Conservation (phyloP, 768 basidiomycete species). For the Pulveroboletus sp. region DNA sequence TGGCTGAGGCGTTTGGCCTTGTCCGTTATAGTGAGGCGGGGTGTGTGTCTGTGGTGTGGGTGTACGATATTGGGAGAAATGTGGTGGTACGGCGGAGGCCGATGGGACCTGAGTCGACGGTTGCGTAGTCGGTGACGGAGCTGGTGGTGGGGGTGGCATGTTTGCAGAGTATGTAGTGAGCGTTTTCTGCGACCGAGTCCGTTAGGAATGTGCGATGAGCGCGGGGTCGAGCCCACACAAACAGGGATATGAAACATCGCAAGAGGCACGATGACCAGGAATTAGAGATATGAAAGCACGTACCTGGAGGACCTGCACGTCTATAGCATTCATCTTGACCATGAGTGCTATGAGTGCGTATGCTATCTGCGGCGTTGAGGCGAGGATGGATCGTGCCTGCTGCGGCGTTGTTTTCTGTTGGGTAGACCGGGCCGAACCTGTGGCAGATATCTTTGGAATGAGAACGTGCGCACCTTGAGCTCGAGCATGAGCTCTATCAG, state of each 20-base stretch:
- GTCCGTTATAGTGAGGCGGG: slow-evolving; percentile 28
- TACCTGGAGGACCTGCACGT: slow-evolving; percentile 74
- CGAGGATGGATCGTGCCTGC: slow-evolving; percentile 63
- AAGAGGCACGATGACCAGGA: background rate
- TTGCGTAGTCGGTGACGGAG: slow-evolving; percentile 14
- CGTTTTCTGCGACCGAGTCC: slow-evolving; percentile 45
- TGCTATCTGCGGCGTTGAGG: slow-evolving; percentile 68
- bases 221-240: background rate
- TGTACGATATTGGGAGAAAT: slow-evolving; percentile 33
- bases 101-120: slow-evolving; percentile 24
- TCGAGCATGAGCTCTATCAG: slow-evolving; percentile 72
- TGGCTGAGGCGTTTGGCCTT: slow-evolving; percentile 25
- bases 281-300: slow-evolving; percentile 1
- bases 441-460: background rate
- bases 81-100: slow-evolving; percentile 45
- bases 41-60: slow-evolving; percentile 33
- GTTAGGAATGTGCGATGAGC: slow-evolving; percentile 3
- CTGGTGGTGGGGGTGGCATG: slow-evolving; percentile 13
- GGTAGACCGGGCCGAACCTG: background rate
- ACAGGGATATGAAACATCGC: background rate
- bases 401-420: slow-evolving; percentile 70
- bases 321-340: slow-evolving; percentile 72
- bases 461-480: slow-evolving; percentile 46
- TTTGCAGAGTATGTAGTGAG: slow-evolving; percentile 46
- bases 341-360: slow-evolving; percentile 74